phyloP scores from a whole-genome alignment of 129 eudicot species.

The Flaveria brownii region DNA sequence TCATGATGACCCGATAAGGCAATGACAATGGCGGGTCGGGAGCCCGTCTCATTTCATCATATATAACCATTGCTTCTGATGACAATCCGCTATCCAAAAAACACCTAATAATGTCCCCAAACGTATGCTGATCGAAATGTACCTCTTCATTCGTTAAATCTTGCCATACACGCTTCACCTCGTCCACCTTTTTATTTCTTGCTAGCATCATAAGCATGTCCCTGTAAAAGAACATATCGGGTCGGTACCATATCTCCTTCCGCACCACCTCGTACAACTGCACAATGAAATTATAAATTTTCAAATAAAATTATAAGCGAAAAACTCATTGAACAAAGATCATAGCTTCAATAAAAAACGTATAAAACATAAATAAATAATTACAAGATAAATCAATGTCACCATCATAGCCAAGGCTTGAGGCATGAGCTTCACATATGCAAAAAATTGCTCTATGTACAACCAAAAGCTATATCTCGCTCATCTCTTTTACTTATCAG shows the following conservation, averaged over 20 bases:
- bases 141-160: constrained; percentile 72
- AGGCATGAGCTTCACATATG: too few relatives aligned
- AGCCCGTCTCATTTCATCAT: constrained; percentile 83
- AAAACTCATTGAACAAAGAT: neutral
- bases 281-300: neutral
- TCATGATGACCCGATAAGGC: constrained; percentile 88
- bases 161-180: constrained; percentile 64
- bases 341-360: neutral
- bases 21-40: constrained; percentile 84
- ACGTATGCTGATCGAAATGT: constrained; percentile 89
- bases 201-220: constrained; percentile 97
- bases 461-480: too few relatives aligned
- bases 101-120: constrained; percentile 84
- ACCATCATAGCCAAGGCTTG: neutral
- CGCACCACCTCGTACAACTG: constrained; percentile 89
- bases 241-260: constrained; percentile 94
- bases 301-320: neutral
- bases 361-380: neutral
- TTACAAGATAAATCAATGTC: neutral
- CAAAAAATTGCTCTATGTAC: too few relatives aligned
- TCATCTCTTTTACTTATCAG: too few relatives aligned
- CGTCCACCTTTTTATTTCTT: constrained; percentile 72
- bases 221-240: constrained; percentile 96
- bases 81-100: constrained; percentile 68
- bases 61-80: constrained; percentile 73